Percentiles rank a stretch among this genome's conserved stretches.
Evolutionary conservation across 148 eudicot genomes (phyloP).

Genomic region (Nyssa sinensis): DNA sequence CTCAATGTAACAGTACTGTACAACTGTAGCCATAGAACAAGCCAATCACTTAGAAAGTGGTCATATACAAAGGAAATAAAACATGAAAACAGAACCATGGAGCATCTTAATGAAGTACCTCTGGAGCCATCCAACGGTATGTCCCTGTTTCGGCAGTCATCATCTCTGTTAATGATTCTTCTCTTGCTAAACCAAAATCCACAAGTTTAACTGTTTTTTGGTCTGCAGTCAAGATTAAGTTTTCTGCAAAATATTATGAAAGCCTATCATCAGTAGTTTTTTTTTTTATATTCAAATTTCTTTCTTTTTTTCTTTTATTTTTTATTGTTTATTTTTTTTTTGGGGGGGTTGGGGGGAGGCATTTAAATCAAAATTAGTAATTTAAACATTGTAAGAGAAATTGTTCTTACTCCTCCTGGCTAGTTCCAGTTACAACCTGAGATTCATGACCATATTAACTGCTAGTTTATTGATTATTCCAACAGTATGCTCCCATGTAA

Average conservation of each 20-base stretch:
- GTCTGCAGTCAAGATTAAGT: constrained; percentile 64
- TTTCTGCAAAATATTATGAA: constrained; percentile 40
- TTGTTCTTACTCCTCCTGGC: too few relatives aligned
- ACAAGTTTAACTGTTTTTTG: constrained; percentile 60
- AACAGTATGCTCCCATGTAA: too few relatives aligned
- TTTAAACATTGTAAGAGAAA: too few relatives aligned
- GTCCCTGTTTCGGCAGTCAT: constrained; percentile 81
- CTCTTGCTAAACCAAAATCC: constrained; percentile 80
- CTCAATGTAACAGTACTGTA: constrained; percentile 88
- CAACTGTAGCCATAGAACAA: constrained; percentile 37
- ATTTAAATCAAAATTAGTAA: too few relatives aligned
- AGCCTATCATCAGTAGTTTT: constrained; percentile 3
- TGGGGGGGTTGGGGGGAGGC: too few relatives aligned
- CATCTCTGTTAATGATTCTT: constrained; percentile 68
- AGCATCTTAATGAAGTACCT: constrained; percentile 31
- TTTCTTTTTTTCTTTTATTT: background rate
- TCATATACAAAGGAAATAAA: background rate
- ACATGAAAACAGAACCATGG: background rate
- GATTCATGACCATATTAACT: too few relatives aligned
- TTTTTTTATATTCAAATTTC: too few relatives aligned
- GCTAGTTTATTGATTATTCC: too few relatives aligned
- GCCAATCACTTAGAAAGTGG: background rate
- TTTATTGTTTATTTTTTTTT: too few relatives aligned
- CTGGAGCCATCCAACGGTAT: constrained; percentile 78
- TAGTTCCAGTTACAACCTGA: too few relatives aligned